Evolutionary conservation across 352 stramenopile species (phyloP).

Genomic region (Elongisporangium senticosum): DNA sequence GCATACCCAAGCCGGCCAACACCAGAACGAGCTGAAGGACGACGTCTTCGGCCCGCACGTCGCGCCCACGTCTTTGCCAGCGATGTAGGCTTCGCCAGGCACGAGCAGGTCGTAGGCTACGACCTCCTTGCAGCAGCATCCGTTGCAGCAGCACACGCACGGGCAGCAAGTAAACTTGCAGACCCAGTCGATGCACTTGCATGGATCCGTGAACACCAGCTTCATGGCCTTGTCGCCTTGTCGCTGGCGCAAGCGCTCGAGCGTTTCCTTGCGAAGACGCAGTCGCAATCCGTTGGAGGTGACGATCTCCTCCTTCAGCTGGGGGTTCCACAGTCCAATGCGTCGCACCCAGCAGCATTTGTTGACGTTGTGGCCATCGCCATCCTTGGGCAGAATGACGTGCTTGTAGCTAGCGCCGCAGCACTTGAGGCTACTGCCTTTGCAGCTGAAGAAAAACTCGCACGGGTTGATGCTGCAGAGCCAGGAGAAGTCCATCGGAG

Average conservation of each 20-base stretch:
- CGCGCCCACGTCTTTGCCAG: not conserved
- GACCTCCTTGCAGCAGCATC: constrained; percentile 1
- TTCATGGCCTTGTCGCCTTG: constrained; percentile 6
- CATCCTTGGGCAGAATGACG: constrained; percentile 2
- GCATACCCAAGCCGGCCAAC: not conserved
- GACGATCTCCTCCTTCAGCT: constrained; percentile 3
- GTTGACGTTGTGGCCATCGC: constrained; percentile 6
- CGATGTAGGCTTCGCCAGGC: constrained; percentile 4
- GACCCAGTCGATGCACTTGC: constrained; percentile 5
- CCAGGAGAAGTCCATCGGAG: not conserved
- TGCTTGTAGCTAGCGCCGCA: constrained; percentile 3
- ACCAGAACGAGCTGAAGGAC: not conserved
- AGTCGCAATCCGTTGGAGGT: constrained; percentile 3
- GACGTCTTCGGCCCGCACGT: not conserved
- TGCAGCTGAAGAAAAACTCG: constrained; percentile 1
- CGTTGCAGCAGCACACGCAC: constrained; percentile 5
- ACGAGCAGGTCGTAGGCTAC: constrained; percentile 6
- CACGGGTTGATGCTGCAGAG: not conserved
- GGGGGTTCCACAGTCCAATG: constrained; percentile 1
- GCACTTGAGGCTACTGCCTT: not conserved
- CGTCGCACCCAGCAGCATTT: constrained; percentile 3
- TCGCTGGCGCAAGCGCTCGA: not conserved
- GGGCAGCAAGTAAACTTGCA: constrained; percentile 6
- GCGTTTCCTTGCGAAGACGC: constrained; percentile 5
- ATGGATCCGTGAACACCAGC: constrained; percentile 5